Evolutionary conservation across 805 yeast genomes (phyloP).

Genomic region (Teunomyces panamensis): DNA sequence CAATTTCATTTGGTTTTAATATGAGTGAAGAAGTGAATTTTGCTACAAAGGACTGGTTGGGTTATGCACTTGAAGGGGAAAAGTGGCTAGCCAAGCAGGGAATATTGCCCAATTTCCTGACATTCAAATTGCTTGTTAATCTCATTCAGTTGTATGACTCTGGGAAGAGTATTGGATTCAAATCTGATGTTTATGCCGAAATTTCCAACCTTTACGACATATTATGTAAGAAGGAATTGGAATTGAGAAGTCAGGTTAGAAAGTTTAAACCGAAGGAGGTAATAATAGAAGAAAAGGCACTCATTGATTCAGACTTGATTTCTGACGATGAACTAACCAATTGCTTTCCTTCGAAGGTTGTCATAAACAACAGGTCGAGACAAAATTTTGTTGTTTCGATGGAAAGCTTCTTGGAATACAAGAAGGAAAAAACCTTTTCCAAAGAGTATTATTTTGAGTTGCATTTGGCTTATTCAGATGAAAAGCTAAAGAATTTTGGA

Average conservation of each 20-base stretch:
- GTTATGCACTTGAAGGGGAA: slow-evolving; percentile 46
- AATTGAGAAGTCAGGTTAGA: slow-evolving; percentile 37
- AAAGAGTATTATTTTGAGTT: slow-evolving; percentile 33
- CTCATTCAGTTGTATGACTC: slow-evolving; percentile 43
- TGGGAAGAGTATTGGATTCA: slow-evolving; percentile 26
- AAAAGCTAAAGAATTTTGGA: slow-evolving; percentile 39
- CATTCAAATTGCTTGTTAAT: slow-evolving; percentile 45
- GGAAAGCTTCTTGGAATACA: slow-evolving; percentile 27
- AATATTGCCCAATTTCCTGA: slow-evolving; percentile 52
- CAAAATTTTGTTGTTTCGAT: slow-evolving; percentile 32
- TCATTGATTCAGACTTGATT: slow-evolving; percentile 36
- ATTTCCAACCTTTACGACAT: slow-evolving; percentile 32
- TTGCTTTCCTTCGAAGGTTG: slow-evolving; percentile 54
- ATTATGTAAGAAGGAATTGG: slow-evolving; percentile 43
- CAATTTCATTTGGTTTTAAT: slow-evolving; percentile 53
- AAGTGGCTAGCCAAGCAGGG: slow-evolving; percentile 49
- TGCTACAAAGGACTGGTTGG: slow-evolving; percentile 58
- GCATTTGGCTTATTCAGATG: slow-evolving; percentile 52
- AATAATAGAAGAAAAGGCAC: slow-evolving; percentile 26
- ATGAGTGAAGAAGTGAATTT: slow-evolving; percentile 56
- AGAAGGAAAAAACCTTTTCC: slow-evolving; percentile 6
- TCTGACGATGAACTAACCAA: slow-evolving; percentile 53
- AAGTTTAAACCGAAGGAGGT: slow-evolving; percentile 28
- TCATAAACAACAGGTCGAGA: slow-evolving; percentile 31
- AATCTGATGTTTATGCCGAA: slow-evolving; percentile 30